Base-by-base conservation (phyloP, 495 filamentous ascomycete species). In the Aspergillus diversus region DNA sequence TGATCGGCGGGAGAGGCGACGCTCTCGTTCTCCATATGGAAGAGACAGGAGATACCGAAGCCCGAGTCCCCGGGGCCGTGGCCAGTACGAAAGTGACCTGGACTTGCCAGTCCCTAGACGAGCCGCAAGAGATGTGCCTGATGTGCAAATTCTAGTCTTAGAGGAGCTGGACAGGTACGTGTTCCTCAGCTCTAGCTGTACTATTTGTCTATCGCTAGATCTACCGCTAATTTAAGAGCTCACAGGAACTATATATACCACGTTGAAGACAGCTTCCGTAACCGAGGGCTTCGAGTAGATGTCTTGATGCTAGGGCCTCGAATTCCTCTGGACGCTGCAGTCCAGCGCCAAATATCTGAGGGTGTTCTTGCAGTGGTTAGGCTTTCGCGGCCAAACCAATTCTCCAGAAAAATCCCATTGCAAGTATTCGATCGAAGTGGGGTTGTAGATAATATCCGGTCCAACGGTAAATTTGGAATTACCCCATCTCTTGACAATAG, bases 351-450 rank as follows among this genome's bases (percentile, higher is more conserved):
- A 72, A 90, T 95, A 46, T 71, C 92, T 33, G 94, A 97, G 75
- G 93, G 95, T 21, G 95, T 99, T 13, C 86, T 88, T 49, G 95
- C 90, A 27, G 89, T 97, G 21, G 86, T 89, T 15, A 88, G 90
- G 59, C 84, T 99, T 15, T 87, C 88, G 42, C 78, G 82, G 7
- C 75, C 78, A 48, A 84, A 90, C 33, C 90, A 96, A 66, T 77
- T 80, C 34, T 84, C 81, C 2, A 86, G 88, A 52, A 90, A 87
- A 65, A 89, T 97, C 56, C 82, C 88, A 3, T 75, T 98, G 32
- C 90, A 92, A 68, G 83, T 97, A 17, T 97, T 97, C 69, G 90
- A 93, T 75, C 89, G 94, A 16, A 88, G 86, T 47, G 81, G 76
- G 12, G 91, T 89, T 32, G 79, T 77, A 43, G 84, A 86, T 62